Evolutionary conservation across 1,284 basidiomycete genomes (phyloP).

Genomic region (Trichosporon sp.): DNA sequence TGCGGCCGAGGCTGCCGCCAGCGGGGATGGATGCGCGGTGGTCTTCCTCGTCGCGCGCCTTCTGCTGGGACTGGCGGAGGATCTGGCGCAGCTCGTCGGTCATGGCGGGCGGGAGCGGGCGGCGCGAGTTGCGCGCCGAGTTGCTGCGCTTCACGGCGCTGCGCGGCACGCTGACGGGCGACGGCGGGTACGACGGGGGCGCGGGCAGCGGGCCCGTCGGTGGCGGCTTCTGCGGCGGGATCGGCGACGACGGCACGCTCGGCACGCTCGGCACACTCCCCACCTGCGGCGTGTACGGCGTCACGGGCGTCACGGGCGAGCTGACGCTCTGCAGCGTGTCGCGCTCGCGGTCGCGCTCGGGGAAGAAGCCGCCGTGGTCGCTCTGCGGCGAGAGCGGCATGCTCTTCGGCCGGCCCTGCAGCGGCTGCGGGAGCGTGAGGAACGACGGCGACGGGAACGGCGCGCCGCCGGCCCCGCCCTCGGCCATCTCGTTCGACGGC

Average conservation of each 20-base stretch:
- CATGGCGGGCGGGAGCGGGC: neutral
- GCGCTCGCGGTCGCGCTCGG: neutral
- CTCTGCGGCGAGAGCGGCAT: neutral
- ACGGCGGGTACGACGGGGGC: neutral
- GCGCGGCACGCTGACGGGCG: neutral
- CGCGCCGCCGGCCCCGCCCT: too few species aligned
- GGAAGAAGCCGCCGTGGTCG: neutral
- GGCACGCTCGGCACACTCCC: neutral
- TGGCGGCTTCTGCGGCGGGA: neutral
- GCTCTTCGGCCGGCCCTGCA: neutral
- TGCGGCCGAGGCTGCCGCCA: neutral
- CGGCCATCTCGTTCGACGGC: neutral
- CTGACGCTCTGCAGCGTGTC: neutral
- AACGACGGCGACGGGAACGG: neutral
- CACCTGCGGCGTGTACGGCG: neutral
- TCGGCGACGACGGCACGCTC: constrained; percentile 2
- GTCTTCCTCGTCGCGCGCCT: neutral
- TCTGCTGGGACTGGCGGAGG: constrained; percentile 1
- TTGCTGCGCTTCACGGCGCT: neutral
- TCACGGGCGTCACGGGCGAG: neutral
- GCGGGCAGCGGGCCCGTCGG: neutral
- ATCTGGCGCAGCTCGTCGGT: constrained; percentile 1
- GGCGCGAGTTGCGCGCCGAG: neutral
- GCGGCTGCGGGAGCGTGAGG: neutral
- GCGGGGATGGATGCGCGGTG: neutral